Percentiles rank a stretch among this genome's conserved stretches.
Conservation (phyloP, 2,329 filamentous ascomycete genomes). For the Ramichloridium luteum region DNA sequence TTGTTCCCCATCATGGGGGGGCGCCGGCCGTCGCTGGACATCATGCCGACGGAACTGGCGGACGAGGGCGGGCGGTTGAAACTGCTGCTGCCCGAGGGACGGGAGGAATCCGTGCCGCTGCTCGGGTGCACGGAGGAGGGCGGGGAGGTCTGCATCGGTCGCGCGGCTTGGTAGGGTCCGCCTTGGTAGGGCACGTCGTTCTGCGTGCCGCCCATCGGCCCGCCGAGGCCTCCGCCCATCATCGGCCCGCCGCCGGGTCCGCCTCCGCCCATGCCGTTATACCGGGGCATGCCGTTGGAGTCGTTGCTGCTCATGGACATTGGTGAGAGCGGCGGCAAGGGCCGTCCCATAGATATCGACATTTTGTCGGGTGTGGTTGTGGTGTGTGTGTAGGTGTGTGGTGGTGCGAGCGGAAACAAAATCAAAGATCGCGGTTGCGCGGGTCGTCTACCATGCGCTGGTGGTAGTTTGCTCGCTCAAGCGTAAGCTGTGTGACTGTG, state of each 20-base stretch:
- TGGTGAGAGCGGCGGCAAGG: slow-evolving; percentile 46
- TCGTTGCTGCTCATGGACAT: slow-evolving; percentile 72
- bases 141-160: slow-evolving; percentile 18
- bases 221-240: too few relatives aligned
- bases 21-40: slow-evolving; percentile 61
- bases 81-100: slow-evolving; percentile 41
- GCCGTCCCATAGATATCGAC: slow-evolving; percentile 2
- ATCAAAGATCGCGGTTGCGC: too few relatives aligned
- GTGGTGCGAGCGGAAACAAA: too few relatives aligned
- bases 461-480: too few relatives aligned
- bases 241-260: slow-evolving; percentile 2
- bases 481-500: too few relatives aligned
- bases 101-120: slow-evolving; percentile 26
- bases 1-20: slow-evolving; percentile 7
- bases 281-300: slow-evolving; percentile 30
- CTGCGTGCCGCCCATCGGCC: slow-evolving; percentile 10
- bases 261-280: slow-evolving; percentile 13
- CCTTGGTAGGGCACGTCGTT: slow-evolving; percentile 17
- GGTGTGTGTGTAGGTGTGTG: slow-evolving; percentile 1
- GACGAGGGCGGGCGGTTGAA: slow-evolving; percentile 56
- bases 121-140: slow-evolving; percentile 30
- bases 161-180: slow-evolving; percentile 21
- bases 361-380: slow-evolving; percentile 4
- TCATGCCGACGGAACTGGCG: slow-evolving; percentile 69
- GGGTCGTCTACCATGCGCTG: too few relatives aligned